Percentiles rank a stretch among this genome's conserved stretches.
phyloP scores from a whole-genome alignment of 73 alveolate species.

The Paramecium tetraurelia region DNA sequence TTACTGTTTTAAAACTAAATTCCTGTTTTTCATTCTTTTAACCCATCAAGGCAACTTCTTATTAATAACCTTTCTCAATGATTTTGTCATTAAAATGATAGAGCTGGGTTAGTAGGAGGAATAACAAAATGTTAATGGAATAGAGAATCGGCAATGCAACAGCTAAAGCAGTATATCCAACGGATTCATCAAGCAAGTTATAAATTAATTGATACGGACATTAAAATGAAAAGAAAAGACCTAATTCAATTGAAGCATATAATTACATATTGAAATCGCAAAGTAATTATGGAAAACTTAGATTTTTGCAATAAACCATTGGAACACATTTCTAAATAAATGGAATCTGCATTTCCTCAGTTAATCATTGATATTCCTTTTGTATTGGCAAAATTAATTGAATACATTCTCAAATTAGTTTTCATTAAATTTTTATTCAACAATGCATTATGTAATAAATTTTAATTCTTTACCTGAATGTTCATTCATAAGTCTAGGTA shows the following conservation, averaged over 20 bases:
- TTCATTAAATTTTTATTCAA: not conserved
- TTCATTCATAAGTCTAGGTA: not conserved
- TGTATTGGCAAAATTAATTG: not conserved
- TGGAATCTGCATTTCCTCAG: not conserved
- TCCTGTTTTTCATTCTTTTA: not conserved
- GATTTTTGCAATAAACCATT: not conserved
- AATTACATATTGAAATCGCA: not conserved
- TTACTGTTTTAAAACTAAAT: not conserved
- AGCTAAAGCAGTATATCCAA: not conserved
- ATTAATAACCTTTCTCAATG: not conserved
- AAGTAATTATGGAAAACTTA: not conserved
- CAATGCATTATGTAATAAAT: not conserved
- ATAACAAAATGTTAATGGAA: not conserved
- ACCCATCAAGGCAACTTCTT: not conserved
- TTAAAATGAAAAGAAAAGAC: not conserved
- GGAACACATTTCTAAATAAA: not conserved
- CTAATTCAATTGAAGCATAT: not conserved
- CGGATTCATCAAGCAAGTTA: not conserved
- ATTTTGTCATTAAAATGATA: not conserved
- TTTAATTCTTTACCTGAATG: not conserved
- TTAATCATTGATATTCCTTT: not conserved
- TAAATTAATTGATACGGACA: not conserved
- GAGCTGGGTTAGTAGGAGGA: not conserved
- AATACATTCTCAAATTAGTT: not conserved
- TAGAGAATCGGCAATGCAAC: not conserved